Conservation (phyloP, 192 early-diverging fungal genomes). For the Backusella tuberculispora region DNA sequence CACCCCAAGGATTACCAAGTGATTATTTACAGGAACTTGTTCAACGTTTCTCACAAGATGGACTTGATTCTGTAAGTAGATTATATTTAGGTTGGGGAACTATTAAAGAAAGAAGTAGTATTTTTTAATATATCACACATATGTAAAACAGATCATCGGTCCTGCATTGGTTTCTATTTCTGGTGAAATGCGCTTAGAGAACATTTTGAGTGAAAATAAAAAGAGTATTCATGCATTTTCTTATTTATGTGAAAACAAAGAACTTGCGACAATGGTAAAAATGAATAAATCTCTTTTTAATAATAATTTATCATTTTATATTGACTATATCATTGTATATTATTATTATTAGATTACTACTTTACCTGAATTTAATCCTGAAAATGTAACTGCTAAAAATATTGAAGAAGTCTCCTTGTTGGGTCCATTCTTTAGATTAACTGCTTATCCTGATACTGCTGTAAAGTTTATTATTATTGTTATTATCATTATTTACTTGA, state of each 20-base stretch:
- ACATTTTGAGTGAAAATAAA: slow-evolving; percentile 54
- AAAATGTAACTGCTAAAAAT: slow-evolving; percentile 50
- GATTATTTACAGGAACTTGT: slow-evolving; percentile 69
- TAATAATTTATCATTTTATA: neutral
- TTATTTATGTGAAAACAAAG: slow-evolving; percentile 58
- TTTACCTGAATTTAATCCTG: slow-evolving; percentile 60
- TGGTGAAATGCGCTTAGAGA: slow-evolving; percentile 47
- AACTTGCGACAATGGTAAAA: slow-evolving; percentile 52
- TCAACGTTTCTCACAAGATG: slow-evolving; percentile 65
- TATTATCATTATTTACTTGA: neutral
- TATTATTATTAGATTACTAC: slow-evolving; percentile 19
- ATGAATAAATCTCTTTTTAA: neutral
- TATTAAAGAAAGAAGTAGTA: neutral
- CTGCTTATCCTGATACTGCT: slow-evolving; percentile 55
- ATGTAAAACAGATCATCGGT: slow-evolving; percentile 53
- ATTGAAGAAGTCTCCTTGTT: slow-evolving; percentile 71
- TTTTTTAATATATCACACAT: no score
- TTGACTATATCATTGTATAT: neutral
- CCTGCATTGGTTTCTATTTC: slow-evolving; percentile 55
- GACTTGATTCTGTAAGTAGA: slow-evolving; percentile 54
- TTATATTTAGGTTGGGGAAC: neutral
- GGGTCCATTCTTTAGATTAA: slow-evolving; percentile 71
- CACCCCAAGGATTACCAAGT: slow-evolving; percentile 61
- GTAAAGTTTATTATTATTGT: slow-evolving; percentile 29
- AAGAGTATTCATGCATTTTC: slow-evolving; percentile 55